A percentile compares a stretch with the other conserved stretches of the same genome.
These are phyloP conservation scores for Gossypium davidsonii DNA, from an alignment of 441 rosid species.

Conservation along the genomic window DNA sequence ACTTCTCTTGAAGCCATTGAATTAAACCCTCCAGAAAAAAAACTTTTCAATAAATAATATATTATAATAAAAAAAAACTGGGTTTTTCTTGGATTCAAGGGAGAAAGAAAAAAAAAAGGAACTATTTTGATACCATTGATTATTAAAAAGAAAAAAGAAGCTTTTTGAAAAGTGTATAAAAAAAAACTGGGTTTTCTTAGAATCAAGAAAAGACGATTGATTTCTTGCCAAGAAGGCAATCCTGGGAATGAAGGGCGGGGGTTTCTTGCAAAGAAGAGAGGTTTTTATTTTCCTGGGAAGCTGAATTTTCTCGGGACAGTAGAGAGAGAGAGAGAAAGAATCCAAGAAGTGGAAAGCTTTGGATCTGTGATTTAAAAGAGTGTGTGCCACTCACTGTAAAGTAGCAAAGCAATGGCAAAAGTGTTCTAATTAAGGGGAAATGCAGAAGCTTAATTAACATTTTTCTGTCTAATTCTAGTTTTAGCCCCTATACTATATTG, in stretches of 20 bases:
- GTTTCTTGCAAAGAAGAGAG: slow-evolving; percentile 15
- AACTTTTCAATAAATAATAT: neutral
- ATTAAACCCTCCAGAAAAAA: neutral
- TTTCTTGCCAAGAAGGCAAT: slow-evolving; percentile 12
- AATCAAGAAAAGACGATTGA: neutral
- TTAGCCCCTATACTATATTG: too few species aligned
- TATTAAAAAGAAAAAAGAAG: neutral
- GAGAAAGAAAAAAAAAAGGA: neutral
- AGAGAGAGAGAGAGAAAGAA: slow-evolving; percentile 24
- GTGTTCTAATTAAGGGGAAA: neutral
- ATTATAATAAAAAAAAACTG: neutral
- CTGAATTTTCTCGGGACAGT: slow-evolving; percentile 27
- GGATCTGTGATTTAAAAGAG: slow-evolving; percentile 31
- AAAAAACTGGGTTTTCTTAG: slow-evolving; percentile 1
- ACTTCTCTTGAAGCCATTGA: slow-evolving; percentile 78
- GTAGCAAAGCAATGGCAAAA: neutral
- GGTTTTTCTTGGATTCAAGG: slow-evolving; percentile 5
- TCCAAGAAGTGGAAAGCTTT: slow-evolving; percentile 34
- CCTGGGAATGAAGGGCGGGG: neutral
- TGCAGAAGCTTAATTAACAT: neutral
- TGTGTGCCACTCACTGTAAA: neutral
- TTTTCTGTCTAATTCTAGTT: too few species aligned
- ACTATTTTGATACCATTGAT: slow-evolving; percentile 5
- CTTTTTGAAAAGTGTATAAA: neutral
- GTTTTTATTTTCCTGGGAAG: slow-evolving; percentile 24